Evolutionary conservation across 73 alveolate genomes (phyloP), one percentile per base, ranked within the genome.

Genomic region (Paramecium sexaurelia): DNA sequence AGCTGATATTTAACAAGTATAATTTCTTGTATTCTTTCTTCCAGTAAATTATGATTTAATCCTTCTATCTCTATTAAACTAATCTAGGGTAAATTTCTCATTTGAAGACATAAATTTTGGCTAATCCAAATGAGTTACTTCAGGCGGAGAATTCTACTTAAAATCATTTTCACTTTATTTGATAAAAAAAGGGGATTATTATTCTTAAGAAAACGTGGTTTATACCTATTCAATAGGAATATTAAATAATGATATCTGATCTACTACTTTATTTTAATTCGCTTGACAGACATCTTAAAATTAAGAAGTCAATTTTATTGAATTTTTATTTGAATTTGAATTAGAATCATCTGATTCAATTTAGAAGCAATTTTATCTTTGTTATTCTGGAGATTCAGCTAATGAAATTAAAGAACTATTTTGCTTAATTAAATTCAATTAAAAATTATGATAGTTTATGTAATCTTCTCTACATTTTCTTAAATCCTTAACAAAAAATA

Each of bases 11-110:
- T 71, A 11, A 33, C 17, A 35, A 7, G 86, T 71, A 35, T 35
- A n/a, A 15, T 35, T 71, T 71, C 86, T 29, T 20, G 55, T 71
- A 33, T 37, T 37, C 24, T 71, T 71, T 71, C 86, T 71, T n/a
- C 86, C 86, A 13, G 37, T 37, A 35, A 71, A 71, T n/a, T 32
- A 33, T 32, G 86, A 29, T 20, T 36, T 35, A n/a, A 36, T 24
- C 13, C 35, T 35, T 36, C 56, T 71, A 37, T 35, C 56, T 33
- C 32, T 9, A 0, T 29, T 61, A 32, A 61, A 29, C 47, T 61
- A 0, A 1, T 61, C 83, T 5, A 61, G 24, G 2, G 83, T 26
- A 26, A 29, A 22, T 29, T 61, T 61, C 43, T 61, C 41, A 0
- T 32, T 61, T 26, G 43, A 13, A 24, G 6, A 1, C 19, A 24